Evolutionary conservation across 192 early-diverging fungal genomes (phyloP), one percentile per base, ranked within the genome.

Genomic region (Entomortierella parvispora): DNA sequence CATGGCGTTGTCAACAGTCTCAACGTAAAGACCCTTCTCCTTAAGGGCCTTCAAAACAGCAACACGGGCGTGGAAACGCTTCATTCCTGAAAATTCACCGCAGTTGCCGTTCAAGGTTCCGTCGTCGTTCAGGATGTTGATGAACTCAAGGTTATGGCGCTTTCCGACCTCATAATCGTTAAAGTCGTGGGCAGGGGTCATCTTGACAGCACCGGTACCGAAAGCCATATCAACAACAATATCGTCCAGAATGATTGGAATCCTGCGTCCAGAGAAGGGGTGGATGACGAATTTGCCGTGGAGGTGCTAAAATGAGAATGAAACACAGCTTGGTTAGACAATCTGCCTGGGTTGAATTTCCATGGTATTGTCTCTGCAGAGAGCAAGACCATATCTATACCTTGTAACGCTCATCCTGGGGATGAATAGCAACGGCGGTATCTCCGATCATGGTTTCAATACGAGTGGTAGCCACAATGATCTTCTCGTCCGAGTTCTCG

Each of bases 381-480:
- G 18, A 57, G 8, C 23, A 15, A 18, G 7, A 23, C 40, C n/a
- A 32, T 23, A 57, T 23, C 14, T 25, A 28, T 55, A 88, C 87
- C 72, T 85, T 95, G 87, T 98, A 99, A 52, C 98, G 92, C 61
- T 85, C 80, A 79, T 99, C 98, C 23, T 90, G 71, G 26, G 98
- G 96, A 69, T 99, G 93, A 34, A 99, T 91, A 49, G 95, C 96
- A 81, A 99, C 88, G 17, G 95, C 98, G 8, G 96, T 93, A 84
- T 99, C 98, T 62, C 97, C 98, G 25, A 99, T 86, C 98, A 99
- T 99, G 53, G 98, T 99, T 84, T 99, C 98, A 58, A 97, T 87
- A 93, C 98, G 96, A 11, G 98, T 99, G 12, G 98, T 99, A 10
- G 98, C 98, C 49, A 99, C 95, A 70, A 95, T 80, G 61, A 99